Conservation (phyloP, 768 basidiomycete genomes). For the Leccinum fibrillosum region DNA sequence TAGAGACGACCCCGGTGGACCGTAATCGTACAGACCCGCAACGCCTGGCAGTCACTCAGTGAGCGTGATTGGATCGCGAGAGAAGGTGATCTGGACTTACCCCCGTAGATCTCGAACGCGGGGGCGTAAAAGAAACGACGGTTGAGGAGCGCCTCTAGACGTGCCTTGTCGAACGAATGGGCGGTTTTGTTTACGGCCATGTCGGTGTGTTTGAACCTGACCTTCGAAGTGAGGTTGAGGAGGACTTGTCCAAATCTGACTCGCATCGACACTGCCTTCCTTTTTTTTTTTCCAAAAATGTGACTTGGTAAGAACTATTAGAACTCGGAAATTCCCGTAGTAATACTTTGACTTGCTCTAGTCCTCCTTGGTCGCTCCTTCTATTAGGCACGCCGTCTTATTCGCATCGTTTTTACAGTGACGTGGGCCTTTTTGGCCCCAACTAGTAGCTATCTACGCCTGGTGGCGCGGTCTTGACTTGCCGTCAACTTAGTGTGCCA, state of each 20-base stretch:
- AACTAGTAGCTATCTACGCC: no score
- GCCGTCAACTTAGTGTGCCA: background rate
- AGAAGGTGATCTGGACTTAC: conserved; percentile 39
- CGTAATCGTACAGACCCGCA: conserved; percentile 97
- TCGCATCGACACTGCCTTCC: conserved; percentile 16
- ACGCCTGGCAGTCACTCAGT: conserved; percentile 57
- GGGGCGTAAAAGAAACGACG: conserved; percentile 97
- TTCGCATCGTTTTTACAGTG: no score
- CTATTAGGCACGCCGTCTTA: no score
- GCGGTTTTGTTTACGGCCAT: conserved; percentile 70
- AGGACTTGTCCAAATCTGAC: conserved; percentile 23
- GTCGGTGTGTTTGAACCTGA: conserved; percentile 19
- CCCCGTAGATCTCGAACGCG: conserved; percentile 98
- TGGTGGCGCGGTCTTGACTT: background rate
- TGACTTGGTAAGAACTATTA: background rate
- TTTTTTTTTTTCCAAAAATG: background rate
- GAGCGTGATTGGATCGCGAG: background rate
- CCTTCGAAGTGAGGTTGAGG: background rate
- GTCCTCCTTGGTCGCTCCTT: no score
- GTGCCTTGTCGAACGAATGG: conserved; percentile 82
- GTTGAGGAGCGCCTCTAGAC: conserved; percentile 82
- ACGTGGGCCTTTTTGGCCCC: no score
- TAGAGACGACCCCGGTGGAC: conserved; percentile 91
- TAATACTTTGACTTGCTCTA: no score
- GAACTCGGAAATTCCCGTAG: background rate